phyloP scores from a whole-genome alignment of 768 basidiomycete species.

The Strobilomyces echinocephalus region DNA sequence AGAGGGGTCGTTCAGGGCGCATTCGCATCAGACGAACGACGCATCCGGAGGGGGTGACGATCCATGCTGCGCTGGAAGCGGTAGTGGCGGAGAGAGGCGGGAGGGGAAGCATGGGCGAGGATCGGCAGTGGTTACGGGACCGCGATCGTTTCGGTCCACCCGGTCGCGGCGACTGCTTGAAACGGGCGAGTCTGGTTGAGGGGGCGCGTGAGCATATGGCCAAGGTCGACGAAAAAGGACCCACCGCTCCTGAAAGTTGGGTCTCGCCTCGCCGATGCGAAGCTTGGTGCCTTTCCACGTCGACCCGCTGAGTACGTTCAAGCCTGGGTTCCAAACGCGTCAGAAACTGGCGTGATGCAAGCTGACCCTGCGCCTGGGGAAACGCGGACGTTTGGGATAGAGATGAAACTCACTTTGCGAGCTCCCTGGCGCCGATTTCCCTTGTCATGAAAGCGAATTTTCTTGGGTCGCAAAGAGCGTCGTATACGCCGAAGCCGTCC shows the following conservation, averaged over 20 bases:
- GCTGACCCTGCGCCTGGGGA: neutral
- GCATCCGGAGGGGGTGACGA: conserved; percentile 60
- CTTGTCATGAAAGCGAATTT: conserved; percentile 76
- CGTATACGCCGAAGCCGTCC: conserved; percentile 62
- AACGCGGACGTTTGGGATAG: too few relatives aligned
- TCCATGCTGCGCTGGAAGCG: conserved; percentile 60
- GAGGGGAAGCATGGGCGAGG: conserved; percentile 60
- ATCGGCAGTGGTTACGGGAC: conserved; percentile 33
- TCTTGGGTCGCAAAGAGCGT: conserved; percentile 61
- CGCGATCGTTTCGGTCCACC: conserved; percentile 43
- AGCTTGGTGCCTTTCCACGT: conserved; percentile 85
- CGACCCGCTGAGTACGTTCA: conserved; percentile 72
- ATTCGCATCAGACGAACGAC: conserved; percentile 64
- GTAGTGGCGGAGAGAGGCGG: conserved; percentile 57
- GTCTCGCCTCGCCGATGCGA: conserved; percentile 76
- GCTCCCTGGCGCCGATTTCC: too few relatives aligned
- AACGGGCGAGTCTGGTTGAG: conserved; percentile 7
- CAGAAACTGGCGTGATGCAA: neutral
- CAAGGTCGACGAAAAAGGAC: neutral
- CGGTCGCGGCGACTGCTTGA: too few relatives aligned
- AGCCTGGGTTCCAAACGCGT: conserved; percentile 42
- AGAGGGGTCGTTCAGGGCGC: conserved; percentile 62
- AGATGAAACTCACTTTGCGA: too few relatives aligned
- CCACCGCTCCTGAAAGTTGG: conserved; percentile 63
- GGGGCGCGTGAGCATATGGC: neutral